Evolutionary conservation across 192 early-diverging fungal species (phyloP), one percentile per base, ranked within the genome.

Genomic region (Gigaspora rosea): DNA sequence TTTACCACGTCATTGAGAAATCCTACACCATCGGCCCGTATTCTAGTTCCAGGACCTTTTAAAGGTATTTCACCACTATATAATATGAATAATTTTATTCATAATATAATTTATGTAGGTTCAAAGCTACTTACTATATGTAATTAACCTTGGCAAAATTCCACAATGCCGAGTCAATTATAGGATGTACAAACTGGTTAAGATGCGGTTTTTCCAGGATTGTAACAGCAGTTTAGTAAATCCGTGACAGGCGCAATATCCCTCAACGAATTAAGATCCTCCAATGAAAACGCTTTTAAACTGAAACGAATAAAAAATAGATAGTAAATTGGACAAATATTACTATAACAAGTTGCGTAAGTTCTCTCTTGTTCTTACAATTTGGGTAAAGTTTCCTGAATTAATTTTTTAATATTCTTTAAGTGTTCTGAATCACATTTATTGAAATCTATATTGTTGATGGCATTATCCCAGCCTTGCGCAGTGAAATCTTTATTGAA

Each of bases 81-180:
- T 64, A 74, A 75, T 64, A 65, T 75, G 49, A 22, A 75, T 51
- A 8, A 64, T 65, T 75, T 75, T 64, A 75, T 54, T 65, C 5
- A 33, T 65, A 65, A 75, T 65, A 35, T 65, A 75, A 75, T 75
- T 33, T 75, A 75, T 50, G 49, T 75, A 75, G 32, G 49, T 75
- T 65, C 59, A 75, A 74, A 75, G 62, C 20, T 36, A 75, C 58
- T 75, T 75, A 75, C 73, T 65, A 75, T 65, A 65, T 75, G 73
- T 75, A 75, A 51, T 75, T 64, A 22, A 75, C 73, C 16, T 75
- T 75, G 49, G 62, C 59, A 52, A 75, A 75, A 64, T 16, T 75
- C 62, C 61, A 64, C 27, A 75, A 51, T 75, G 62, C 62, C 62
- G 48, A 75, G 27, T 65, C 73, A 75, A 75, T 75, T 65, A 75